A percentile compares a stretch with the other conserved stretches of the same genome.
Conservation (phyloP, 73 alveolate genomes). For the Paramecium sexaurelia region DNA sequence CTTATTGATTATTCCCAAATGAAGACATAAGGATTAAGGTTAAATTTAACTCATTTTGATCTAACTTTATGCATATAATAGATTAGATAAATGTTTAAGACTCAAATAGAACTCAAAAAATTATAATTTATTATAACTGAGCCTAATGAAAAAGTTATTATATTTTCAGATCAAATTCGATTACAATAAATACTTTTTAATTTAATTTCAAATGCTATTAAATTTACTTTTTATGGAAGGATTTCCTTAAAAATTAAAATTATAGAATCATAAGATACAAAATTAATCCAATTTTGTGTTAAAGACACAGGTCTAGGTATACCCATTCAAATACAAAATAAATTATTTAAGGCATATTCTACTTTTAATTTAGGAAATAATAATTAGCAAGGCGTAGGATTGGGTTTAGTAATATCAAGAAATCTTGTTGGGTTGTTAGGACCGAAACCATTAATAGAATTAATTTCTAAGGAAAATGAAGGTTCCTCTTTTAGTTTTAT, state of each 20-base stretch:
- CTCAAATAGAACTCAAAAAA: conserved; percentile 3
- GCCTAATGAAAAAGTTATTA: background rate
- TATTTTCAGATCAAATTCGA: conserved; percentile 9
- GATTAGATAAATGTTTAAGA: background rate
- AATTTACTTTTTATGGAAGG: conserved; percentile 8
- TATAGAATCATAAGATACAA: background rate
- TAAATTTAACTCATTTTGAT: background rate
- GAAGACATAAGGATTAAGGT: conserved; percentile 7
- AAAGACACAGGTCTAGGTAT: conserved; percentile 67
- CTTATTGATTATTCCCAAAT: conserved; percentile 17
- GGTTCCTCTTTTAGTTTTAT: conserved; percentile 45
- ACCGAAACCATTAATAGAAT: conserved; percentile 40
- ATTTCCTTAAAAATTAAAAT: background rate
- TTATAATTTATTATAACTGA: background rate
- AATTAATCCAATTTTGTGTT: conserved; percentile 36
- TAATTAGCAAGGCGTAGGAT: conserved; percentile 64
- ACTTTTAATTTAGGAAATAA: conserved; percentile 43
- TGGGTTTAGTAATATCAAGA: conserved; percentile 54
- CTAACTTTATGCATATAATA: background rate
- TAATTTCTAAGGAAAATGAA: conserved; percentile 8
- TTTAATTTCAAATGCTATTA: conserved; percentile 30
- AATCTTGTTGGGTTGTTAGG: conserved; percentile 54
- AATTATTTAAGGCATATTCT: conserved; percentile 51
- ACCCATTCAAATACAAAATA: background rate
- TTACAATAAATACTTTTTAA: conserved; percentile 14